A percentile compares a stretch with the other conserved stretches of the same genome.
Evolutionary conservation across 2,329 filamentous ascomycete species (phyloP).

Genomic region (Hypoxylon sp.): DNA sequence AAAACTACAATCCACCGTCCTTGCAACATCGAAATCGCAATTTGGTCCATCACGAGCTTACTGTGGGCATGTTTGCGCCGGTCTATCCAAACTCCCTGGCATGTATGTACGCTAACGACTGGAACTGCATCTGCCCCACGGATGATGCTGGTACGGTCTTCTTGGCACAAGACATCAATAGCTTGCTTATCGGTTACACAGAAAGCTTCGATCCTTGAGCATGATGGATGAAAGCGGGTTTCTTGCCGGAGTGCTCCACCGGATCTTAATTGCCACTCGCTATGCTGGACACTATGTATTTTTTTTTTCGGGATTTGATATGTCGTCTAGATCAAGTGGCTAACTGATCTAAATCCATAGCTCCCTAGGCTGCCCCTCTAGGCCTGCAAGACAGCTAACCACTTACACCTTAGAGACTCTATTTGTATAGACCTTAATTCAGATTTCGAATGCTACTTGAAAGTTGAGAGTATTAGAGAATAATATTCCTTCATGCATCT

Average conservation of each 20-base stretch:
- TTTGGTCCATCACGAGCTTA: conserved; percentile 40
- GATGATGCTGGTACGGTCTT: conserved; percentile 40
- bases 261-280: conserved; percentile 10
- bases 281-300: conserved; percentile 9
- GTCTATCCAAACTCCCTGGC: conserved; percentile 36
- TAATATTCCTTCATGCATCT: not conserved
- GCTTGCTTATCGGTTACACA: conserved; percentile 37
- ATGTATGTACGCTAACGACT: conserved; percentile 34
- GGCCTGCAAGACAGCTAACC: conserved; percentile 21
- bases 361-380: not conserved
- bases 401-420: conserved; percentile 8
- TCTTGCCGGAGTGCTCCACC: conserved; percentile 30
- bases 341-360: conserved; percentile 21
- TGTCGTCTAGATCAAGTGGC: conserved; percentile 23
- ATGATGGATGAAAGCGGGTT: conserved; percentile 10
- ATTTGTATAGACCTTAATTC: conserved; percentile 33
- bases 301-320: conserved; percentile 19
- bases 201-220: conserved; percentile 24
- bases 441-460: conserved; percentile 21
- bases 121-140: conserved; percentile 43
- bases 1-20: conserved; percentile 10
- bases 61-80: conserved; percentile 42
- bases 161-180: conserved; percentile 41
- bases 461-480: conserved; percentile 18
- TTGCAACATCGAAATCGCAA: conserved; percentile 26